These are phyloP conservation scores for Aspergillus affinis DNA, from an alignment of 495 filamentous ascomycete genomes.

Conservation along the genomic window DNA sequence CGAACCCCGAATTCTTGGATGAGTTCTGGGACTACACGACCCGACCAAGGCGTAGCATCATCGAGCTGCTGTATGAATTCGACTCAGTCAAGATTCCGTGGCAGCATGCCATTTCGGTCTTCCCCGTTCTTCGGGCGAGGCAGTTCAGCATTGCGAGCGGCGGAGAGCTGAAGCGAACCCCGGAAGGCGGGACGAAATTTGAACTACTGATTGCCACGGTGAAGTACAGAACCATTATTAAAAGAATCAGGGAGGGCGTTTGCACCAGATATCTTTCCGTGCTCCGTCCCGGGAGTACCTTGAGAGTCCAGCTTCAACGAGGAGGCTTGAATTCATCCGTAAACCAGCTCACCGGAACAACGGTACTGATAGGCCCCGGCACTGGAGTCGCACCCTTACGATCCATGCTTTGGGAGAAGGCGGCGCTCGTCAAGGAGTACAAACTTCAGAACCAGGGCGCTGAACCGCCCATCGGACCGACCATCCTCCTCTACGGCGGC, in stretches of 20 bases:
- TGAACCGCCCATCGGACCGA: constrained; percentile 32
- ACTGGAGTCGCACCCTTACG: constrained; percentile 91
- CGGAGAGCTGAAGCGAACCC: constrained; percentile 47
- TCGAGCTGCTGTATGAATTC: constrained; percentile 92
- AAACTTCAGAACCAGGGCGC: constrained; percentile 32
- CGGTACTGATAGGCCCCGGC: constrained; percentile 82
- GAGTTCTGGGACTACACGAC: constrained; percentile 96
- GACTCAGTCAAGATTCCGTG: constrained; percentile 78
- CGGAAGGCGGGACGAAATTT: constrained; percentile 49
- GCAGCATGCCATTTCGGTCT: constrained; percentile 62
- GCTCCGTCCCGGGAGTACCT: constrained; percentile 53
- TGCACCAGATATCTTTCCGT: constrained; percentile 82
- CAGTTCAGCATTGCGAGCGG: constrained; percentile 90
- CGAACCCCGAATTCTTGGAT: constrained; percentile 71
- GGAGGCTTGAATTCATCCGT: constrained; percentile 55
- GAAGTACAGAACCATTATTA: constrained; percentile 86
- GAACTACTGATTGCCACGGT: constrained; percentile 89
- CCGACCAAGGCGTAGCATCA: constrained; percentile 82
- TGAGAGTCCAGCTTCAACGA: constrained; percentile 59
- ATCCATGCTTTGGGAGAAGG: constrained; percentile 71
- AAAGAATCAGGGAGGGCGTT: constrained; percentile 79
- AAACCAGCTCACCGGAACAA: constrained; percentile 50
- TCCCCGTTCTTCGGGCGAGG: constrained; percentile 74
- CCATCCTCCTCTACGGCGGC: constrained; percentile 73
- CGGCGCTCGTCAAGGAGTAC: constrained; percentile 39